These are phyloP conservation scores for Picea abies DNA, from an alignment of 83 land plant species.

Conservation along the genomic window DNA sequence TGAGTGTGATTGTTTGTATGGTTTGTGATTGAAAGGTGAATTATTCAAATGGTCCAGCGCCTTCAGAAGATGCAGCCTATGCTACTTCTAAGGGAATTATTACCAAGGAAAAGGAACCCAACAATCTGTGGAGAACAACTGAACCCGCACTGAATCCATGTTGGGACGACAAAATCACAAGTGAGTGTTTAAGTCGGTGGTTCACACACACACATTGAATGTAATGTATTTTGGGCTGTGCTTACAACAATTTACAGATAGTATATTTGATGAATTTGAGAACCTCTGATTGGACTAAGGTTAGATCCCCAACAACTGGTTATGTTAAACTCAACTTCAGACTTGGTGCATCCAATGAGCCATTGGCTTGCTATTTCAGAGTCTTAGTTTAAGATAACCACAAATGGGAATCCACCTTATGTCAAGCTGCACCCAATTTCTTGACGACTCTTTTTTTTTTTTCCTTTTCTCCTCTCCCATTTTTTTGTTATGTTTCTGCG, in stretches of 20 bases:
- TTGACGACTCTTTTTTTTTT: neutral
- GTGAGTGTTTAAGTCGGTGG: neutral
- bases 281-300: too few relatives aligned
- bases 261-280: too few relatives aligned
- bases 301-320: too few relatives aligned
- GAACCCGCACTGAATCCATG: conserved; percentile 14
- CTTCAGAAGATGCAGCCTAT: conserved; percentile 2
- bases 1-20: neutral
- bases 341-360: too few relatives aligned
- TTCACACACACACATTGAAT: too few relatives aligned
- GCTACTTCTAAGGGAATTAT: neutral
- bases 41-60: neutral
- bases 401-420: neutral
- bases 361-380: too few relatives aligned
- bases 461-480: neutral
- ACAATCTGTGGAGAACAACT: conserved; percentile 6
- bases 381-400: too few relatives aligned
- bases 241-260: too few relatives aligned
- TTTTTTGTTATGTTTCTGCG: neutral
- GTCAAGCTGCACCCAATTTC: neutral
- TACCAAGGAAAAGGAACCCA: conserved; percentile 7
- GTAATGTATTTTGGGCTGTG: too few relatives aligned
- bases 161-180: conserved; percentile 15
- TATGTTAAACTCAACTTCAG: too few relatives aligned
- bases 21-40: neutral